Evolutionary conservation across 164 flowering plant genomes (phyloP), one percentile per base, ranked within the genome.

Genomic region (Sedum album): DNA sequence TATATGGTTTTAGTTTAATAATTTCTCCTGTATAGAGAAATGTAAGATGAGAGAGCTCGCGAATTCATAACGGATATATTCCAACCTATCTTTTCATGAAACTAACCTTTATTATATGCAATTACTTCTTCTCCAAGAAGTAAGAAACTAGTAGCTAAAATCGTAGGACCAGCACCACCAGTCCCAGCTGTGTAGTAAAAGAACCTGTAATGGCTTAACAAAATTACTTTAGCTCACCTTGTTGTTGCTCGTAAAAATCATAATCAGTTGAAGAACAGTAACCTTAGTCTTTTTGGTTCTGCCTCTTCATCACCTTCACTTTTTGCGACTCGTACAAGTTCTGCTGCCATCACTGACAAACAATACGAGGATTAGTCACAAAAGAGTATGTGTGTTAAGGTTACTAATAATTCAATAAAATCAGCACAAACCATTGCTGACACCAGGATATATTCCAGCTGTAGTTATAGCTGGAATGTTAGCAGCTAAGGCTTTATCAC

Each of bases 91-190:
- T 28, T 63, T 23, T 44, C 10, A 36, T 26, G 66, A 77, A 46
- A 69, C 68, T 63, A 17, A 91, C 99, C 99, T 87, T 90, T 87
- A 71, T 75, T 87, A 79, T 87, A 94, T 66, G 96, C 99, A 76
- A 86, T 77, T 28, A 89, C 99, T 70, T 94, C 96, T 77, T 94
- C 98, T 55, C 96, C 98, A 30, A 94, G 90, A 81, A 94, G 96
- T 73, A 94, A 78, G 81, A 94, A 94, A 62, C 97, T 94, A 39
- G 98, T 94, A 15, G 96, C 88, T 78, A 91, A 76, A 73, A 94
- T 94, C 10, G 99, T 94, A 55, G 99, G 99, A 61, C 99, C 99
- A 72, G 93, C 97, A 77, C 99, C 99, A 72, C 99, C 99, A 68
- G 87, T 81, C 60, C 99, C 99, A 62, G 97, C 99, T 49, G 99